Evolutionary conservation across 805 yeast genomes (phyloP).

Genomic region (Jamesozyma gamospora): DNA sequence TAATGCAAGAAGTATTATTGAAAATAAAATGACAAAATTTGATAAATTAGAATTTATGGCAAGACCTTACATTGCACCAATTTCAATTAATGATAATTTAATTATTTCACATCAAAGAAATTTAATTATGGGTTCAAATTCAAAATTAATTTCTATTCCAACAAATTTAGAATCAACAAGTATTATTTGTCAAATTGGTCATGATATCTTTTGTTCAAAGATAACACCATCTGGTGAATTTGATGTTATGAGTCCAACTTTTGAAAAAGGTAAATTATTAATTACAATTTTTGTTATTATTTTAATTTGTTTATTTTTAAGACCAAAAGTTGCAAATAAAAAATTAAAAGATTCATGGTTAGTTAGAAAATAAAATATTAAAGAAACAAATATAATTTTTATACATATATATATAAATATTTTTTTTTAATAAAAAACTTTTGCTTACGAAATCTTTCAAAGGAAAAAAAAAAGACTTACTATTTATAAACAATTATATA

Average conservation of each 20-base stretch:
- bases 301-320: constrained; percentile 37
- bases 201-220: constrained; percentile 69
- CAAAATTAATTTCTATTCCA: constrained; percentile 37
- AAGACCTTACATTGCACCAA: constrained; percentile 54
- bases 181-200: constrained; percentile 52
- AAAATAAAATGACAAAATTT: constrained; percentile 38
- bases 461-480: too few relatives aligned
- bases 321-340: constrained; percentile 48
- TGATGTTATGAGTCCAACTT: constrained; percentile 59
- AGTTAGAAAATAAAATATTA: too few relatives aligned
- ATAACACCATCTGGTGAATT: constrained; percentile 76
- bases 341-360: constrained; percentile 48
- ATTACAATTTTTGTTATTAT: constrained; percentile 48
- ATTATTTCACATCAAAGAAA: constrained; percentile 43
- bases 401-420: too few relatives aligned
- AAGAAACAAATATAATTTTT: too few relatives aligned
- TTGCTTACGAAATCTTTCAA: too few relatives aligned
- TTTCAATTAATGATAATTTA: constrained; percentile 40
- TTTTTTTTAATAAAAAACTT: too few relatives aligned
- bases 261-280: constrained; percentile 56
- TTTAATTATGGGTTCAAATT: constrained; percentile 26
- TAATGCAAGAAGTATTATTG: constrained; percentile 61
- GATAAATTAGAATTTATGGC: constrained; percentile 53
- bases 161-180: constrained; percentile 78
- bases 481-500: too few relatives aligned